Evolutionary conservation across 2,329 filamentous ascomycete genomes (phyloP), one percentile per base, ranked within the genome.

Genomic region (Epichloe baconii): DNA sequence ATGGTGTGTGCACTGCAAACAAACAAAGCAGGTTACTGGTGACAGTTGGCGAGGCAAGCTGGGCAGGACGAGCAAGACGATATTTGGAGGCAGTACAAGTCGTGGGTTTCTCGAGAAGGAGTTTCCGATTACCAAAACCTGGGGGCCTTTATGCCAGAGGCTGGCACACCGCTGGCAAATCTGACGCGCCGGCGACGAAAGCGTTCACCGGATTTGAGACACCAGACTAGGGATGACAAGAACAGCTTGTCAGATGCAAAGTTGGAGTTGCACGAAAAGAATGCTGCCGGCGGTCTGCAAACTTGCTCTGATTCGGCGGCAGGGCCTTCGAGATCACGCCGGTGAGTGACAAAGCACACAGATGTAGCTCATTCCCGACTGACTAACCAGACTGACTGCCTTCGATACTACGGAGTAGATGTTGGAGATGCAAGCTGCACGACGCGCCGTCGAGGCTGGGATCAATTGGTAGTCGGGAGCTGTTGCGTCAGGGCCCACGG

Each of bases 1-100:
- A 57, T 57, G 49, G 17, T 54, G 53, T 19, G 38, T 35, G 19
- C 15, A 8, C 17, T 17, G 48, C 34, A 19, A 43, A 38, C 31
- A 14, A 14, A 50, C 40, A 46, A 42, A 41, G 15, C 38, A 23
- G 19, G 45, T 46, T 15, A 17, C 19, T 17, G 34, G 21, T n/a
- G 44, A 36, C 44, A 36, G 34, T 43, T 47, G 26, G 19, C 38
- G 37, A 35, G 41, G 34, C 26, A 26, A 23, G 36, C n/a, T 14
- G 19, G 6, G 37, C 21, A 41, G n/a, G 37, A 3, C 19, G 36
- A 5, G 36, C 2, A n/a, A 47, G 5, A 42, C 37, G 17, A 42
- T n/a, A 42, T 34, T 40, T 12, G 21, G 23, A 5, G 45, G 45
- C 45, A 47, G 21, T 11, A 47, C 19, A n/a, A 40, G 36, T 6